Base-by-base conservation (phyloP, 129 eudicot species). In the Pseudognaphalium luteoalbum region DNA sequence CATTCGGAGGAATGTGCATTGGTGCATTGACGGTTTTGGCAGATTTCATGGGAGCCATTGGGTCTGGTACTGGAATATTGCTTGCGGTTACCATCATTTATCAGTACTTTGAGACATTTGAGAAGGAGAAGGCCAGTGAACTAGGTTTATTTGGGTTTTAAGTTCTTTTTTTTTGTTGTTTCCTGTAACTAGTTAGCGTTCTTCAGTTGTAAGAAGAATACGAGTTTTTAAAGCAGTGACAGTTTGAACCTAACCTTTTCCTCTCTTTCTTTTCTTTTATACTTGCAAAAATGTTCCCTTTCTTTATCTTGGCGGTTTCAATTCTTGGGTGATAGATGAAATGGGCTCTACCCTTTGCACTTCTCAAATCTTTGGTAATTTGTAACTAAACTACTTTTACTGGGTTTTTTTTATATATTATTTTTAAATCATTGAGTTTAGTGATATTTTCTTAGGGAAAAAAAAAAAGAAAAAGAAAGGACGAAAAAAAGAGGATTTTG, bases 21-120 rank as follows among this genome's bases (percentile, higher is more conserved):
- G 98, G 98, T 32, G 97, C 97, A 0, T 78, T 93, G 75, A 93
- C 98, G 0, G 97, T 93, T 19, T 88, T 93, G 91, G 98, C 97
- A 0, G 98, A 93, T 78, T 88, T 93, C 82, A 93, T 93, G 98
- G 98, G 98, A 19, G 98, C 98, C 35, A 93, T 93, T 22, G 98
- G 98, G 30, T 93, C 98, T 0, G 98, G 98, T 54, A 93, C 98
- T 3, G 98, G 98, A 33, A 93, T 93, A 71, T 58, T 93, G 51
- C 87, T 93, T 17, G 98, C 98, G 0, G 98, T 93, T 34, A 93
- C 98, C 0, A 93, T 93, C 82, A 90, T 93, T 37, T 93, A 93
- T 57, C 98, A 93, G 81, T 93, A 93, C 77, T 93, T 90, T 17
- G 98, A 93, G 91, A 93, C 97, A 16, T 93, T 93, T 54, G 98